A percentile compares a stretch with the other conserved stretches of the same genome.
phyloP scores from a whole-genome alignment of 495 filamentous ascomycete genomes.

The Annulohypoxylon moriforme region DNA sequence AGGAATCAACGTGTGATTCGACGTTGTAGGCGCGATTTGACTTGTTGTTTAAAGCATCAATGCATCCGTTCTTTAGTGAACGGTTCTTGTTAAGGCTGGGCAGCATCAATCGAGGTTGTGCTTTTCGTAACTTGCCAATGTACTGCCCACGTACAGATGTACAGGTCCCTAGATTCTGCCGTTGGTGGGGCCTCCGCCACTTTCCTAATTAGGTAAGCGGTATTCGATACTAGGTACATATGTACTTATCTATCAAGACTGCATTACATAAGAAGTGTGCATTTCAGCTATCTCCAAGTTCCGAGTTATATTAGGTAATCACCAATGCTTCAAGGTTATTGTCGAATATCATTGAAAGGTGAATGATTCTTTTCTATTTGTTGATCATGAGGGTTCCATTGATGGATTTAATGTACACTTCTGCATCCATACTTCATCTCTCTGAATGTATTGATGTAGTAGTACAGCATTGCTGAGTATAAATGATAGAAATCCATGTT shows the following conservation, averaged over 20 bases:
- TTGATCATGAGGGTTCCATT: neutral
- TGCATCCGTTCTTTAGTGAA: neutral
- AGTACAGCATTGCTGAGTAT: neutral
- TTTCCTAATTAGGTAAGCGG: neutral
- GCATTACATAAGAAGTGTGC: neutral
- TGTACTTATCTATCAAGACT: neutral
- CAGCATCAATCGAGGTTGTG: neutral
- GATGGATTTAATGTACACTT: neutral
- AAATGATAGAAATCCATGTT: neutral
- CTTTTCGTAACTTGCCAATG: neutral
- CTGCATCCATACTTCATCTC: neutral
- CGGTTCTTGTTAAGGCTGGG: neutral
- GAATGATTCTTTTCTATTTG: neutral
- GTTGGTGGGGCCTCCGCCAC: conserved; percentile 5
- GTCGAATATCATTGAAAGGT: neutral
- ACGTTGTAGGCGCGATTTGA: neutral
- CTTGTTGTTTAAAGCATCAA: neutral
- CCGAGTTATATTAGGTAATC: neutral
- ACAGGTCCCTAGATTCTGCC: conserved; percentile 4
- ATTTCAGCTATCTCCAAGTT: no score
- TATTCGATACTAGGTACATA: neutral
- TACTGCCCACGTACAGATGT: neutral
- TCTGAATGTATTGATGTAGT: neutral
- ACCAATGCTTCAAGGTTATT: neutral
- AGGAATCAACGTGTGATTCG: neutral